phyloP scores from a whole-genome alignment of 2,329 filamentous ascomycete species.

The Colletotrichum falcatum region DNA sequence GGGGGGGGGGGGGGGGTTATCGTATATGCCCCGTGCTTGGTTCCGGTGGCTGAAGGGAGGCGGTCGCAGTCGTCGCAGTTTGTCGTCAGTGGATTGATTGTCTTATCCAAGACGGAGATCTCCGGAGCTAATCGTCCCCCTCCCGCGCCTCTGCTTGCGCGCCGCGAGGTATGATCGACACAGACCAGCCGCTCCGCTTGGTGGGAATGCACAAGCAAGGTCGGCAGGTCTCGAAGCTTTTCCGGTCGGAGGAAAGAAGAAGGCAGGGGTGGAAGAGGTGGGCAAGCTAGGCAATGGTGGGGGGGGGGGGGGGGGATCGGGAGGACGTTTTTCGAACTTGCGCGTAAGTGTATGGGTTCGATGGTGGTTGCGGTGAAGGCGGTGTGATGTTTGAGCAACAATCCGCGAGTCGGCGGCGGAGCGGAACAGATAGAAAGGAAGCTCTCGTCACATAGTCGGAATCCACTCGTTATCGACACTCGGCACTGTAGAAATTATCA shows the following conservation, averaged over 20 bases:
- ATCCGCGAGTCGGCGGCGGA: slow-evolving; percentile 19
- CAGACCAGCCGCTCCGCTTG: slow-evolving; percentile 6
- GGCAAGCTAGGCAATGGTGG: not conserved
- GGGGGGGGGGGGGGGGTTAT: no score
- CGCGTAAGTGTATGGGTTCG: not conserved
- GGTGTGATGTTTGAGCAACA: slow-evolving; percentile 1
- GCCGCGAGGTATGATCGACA: slow-evolving; percentile 12
- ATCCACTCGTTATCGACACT: not conserved
- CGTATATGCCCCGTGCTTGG: not conserved
- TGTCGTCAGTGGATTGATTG: not conserved
- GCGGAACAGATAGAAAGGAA: not conserved
- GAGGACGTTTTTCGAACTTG: no score
- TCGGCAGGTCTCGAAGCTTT: slow-evolving; percentile 2
- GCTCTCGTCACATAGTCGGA: slow-evolving; percentile 37
- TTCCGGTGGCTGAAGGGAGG: not conserved
- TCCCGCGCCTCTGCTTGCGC: not conserved
- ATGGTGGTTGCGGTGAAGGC: slow-evolving; percentile 21
- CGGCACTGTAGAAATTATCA: not conserved
- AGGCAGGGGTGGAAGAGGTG: no score
- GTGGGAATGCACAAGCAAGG: slow-evolving; percentile 8
- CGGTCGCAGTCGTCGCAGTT: not conserved
- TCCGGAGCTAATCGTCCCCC: slow-evolving; percentile 5
- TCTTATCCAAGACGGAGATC: slow-evolving; percentile 7
- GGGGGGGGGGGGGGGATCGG: no score
- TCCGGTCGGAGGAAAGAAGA: no score